Percentiles rank a stretch among this genome's conserved stretches.
phyloP scores from a whole-genome alignment of 305 asterid species.

The Solanum hybrid region DNA sequence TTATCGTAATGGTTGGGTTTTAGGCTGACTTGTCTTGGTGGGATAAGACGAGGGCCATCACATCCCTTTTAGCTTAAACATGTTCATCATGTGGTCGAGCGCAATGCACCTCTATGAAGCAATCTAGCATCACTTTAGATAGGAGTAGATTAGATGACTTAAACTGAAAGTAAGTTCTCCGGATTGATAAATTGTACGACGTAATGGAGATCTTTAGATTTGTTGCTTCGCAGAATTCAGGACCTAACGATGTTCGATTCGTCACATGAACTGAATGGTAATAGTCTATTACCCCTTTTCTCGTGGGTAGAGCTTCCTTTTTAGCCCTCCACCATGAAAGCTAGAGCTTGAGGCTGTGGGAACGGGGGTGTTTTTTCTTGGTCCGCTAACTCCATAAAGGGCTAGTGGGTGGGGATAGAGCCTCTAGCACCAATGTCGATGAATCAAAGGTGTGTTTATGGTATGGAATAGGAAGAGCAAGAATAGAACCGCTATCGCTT shows the following conservation, averaged over 20 bases:
- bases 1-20: too few species aligned
- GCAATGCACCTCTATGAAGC: neutral
- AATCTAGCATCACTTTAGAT: neutral
- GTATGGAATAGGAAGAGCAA: neutral
- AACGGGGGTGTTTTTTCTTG: neutral
- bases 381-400: neutral
- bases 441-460: neutral
- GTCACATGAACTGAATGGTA: neutral
- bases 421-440: neutral
- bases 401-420: neutral
- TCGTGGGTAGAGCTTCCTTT: neutral
- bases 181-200: neutral
- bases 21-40: too few species aligned
- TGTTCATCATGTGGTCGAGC: neutral
- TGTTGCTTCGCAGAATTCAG: neutral
- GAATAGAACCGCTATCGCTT: neutral
- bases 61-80: neutral
- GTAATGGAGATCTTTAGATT: neutral
- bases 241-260: neutral
- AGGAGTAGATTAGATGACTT: neutral
- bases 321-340: neutral
- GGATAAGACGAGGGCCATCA: neutral
- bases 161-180: neutral
- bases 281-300: neutral
- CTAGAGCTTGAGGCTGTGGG: neutral